Conservation (phyloP, 805 yeast genomes). For the Sugiyamaella marilandica region DNA sequence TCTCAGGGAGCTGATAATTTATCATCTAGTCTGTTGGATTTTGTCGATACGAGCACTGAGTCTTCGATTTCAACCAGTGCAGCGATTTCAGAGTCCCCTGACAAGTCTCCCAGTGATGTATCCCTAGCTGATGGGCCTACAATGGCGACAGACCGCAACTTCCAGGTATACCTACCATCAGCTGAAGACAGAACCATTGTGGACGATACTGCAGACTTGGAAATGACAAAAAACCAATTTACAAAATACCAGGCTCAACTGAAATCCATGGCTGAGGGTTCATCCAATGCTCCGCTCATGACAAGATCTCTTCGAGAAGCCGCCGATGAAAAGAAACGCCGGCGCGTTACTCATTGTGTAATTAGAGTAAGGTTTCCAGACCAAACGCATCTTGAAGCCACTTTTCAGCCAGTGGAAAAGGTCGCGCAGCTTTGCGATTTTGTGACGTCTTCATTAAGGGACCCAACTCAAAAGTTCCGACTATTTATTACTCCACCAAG, state of each 20-base stretch:
- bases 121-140: no score
- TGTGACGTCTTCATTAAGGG: constrained; percentile 30
- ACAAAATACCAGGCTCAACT: constrained; percentile 48
- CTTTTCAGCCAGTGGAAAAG: constrained; percentile 44
- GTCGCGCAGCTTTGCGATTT: constrained; percentile 33
- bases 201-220: constrained; percentile 33
- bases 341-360: constrained; percentile 32
- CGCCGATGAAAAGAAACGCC: constrained; percentile 26
- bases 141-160: not conserved
- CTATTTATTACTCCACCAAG: constrained; percentile 50
- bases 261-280: constrained; percentile 37
- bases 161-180: constrained; percentile 15
- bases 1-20: no score
- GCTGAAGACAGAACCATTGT: not conserved
- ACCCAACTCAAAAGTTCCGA: constrained; percentile 33
- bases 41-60: no score
- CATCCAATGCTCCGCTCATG: constrained; percentile 38
- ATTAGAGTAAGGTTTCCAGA: constrained; percentile 59
- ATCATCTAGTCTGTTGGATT: no score
- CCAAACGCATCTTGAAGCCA: constrained; percentile 45
- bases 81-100: no score
- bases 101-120: no score
- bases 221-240: constrained; percentile 50
- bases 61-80: no score
- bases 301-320: constrained; percentile 39